Evolutionary conservation across 305 asterid genomes (phyloP), one percentile per base, ranked within the genome.

Genomic region (Andrographis paniculata): DNA sequence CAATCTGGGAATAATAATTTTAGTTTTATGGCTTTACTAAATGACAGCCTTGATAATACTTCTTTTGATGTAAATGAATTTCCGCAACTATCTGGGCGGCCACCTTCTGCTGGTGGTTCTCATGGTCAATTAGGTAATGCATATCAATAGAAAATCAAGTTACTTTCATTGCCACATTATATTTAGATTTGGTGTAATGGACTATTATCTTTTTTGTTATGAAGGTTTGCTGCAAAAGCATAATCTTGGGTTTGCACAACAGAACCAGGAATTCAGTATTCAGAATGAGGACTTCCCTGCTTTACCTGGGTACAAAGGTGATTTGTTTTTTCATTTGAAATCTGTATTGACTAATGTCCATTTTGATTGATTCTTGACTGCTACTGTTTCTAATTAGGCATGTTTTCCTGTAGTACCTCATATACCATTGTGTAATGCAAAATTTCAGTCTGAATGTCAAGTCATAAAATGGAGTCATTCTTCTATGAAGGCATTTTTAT

Each of bases 281-380:
- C 94, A 78, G 54, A 81, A 76, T 71, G 88, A 79, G 75, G 95
- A 78, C 70, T 80, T 86, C 60, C 94, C 95, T 45, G 94, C 95
- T 69, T 71, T 82, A 71, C 87, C 95, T 10, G 94, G 92, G 61
- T 86, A 72, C 62, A 77, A 76, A 86, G 95, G 95, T 86, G 66
- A 57, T 62, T 47, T 53, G 17, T 47, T 54, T 41, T 69, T 14
- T 63, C 16, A n/a, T n/a, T n/a, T n/a, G n/a, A n/a, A n/a, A n/a
- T n/a, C n/a, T n/a, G n/a, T n/a, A n/a, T n/a, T n/a, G n/a, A 44
- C 30, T 20, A 45, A 27, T 15, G n/a, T 42, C 23, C 30, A 42
- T 12, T 43, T 56, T 55, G 20, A 50, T 13, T 38, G 41, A 23
- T 17, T 41, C 30, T 19, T 15, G 30, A 13, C 13, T 17, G n/a